A percentile compares a stretch with the other conserved stretches of the same genome.
These are phyloP conservation scores for Malus domestica DNA, from an alignment of 306 rosid species.

Conservation along the genomic window DNA sequence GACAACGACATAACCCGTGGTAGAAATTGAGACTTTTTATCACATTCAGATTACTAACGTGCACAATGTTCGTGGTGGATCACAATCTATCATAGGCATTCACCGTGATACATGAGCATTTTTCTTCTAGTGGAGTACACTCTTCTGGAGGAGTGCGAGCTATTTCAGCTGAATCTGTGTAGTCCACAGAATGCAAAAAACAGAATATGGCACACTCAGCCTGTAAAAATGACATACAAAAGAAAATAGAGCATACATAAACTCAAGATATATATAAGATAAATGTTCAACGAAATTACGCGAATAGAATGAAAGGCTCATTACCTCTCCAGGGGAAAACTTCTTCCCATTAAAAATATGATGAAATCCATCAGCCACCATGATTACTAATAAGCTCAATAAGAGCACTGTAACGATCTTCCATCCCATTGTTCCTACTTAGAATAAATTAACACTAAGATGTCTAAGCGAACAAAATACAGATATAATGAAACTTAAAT, in stretches of 20 bases:
- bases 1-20: too few relatives aligned
- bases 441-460: too few relatives aligned
- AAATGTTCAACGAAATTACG: neutral
- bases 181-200: constrained; percentile 66
- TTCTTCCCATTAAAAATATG: constrained; percentile 53
- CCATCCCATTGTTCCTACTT: constrained; percentile 70
- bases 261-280: neutral
- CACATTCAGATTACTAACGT: too few relatives aligned
- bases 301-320: neutral
- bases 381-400: constrained; percentile 41
- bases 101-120: too few relatives aligned
- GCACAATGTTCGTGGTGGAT: too few relatives aligned
- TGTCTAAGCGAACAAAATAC: too few relatives aligned
- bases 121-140: constrained; percentile 21
- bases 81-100: too few relatives aligned
- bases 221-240: constrained; percentile 26
- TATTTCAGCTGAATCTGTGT: constrained; percentile 67
- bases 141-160: constrained; percentile 72
- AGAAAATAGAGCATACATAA: neutral
- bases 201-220: constrained; percentile 79
- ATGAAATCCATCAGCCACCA: constrained; percentile 33
- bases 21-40: too few relatives aligned
- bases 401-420: constrained; percentile 77
- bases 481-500: neutral
- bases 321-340: constrained; percentile 73